Evolutionary conservation across 1,139 yeast genomes (phyloP).

Genomic region (Zhuliangozyma blackwelliae): DNA sequence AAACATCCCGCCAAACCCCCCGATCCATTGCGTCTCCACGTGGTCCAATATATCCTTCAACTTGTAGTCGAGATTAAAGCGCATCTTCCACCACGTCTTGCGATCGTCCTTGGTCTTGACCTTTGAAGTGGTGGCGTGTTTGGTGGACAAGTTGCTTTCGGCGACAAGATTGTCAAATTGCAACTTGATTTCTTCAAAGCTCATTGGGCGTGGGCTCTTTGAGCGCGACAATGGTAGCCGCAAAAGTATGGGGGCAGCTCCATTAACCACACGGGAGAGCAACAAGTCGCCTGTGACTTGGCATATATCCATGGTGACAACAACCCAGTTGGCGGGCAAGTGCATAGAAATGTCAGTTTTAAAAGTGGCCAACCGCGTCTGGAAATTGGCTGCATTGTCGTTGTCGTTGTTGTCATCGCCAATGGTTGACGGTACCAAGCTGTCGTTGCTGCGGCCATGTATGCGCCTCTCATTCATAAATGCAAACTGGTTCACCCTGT

Average conservation of each 20-base stretch:
- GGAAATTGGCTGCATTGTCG: not conserved
- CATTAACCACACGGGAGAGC: slow-evolving; percentile 41
- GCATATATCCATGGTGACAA: slow-evolving; percentile 63
- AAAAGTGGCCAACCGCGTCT: slow-evolving; percentile 7
- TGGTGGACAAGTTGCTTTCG: slow-evolving; percentile 61
- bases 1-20: slow-evolving; percentile 73
- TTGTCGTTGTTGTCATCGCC: not conserved
- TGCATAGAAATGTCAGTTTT: slow-evolving; percentile 14
- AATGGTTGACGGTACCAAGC: not conserved
- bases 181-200: slow-evolving; percentile 44
- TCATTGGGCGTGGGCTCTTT: slow-evolving; percentile 40
- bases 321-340: slow-evolving; percentile 53
- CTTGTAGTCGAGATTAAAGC: slow-evolving; percentile 59
- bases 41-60: slow-evolving; percentile 50
- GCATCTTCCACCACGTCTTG: slow-evolving; percentile 70
- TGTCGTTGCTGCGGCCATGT: not conserved
- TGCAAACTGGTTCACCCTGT: slow-evolving; percentile 28
- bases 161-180: slow-evolving; percentile 50
- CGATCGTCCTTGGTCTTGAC: slow-evolving; percentile 60
- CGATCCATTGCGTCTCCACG: slow-evolving; percentile 70
- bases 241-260: slow-evolving; percentile 41
- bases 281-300: slow-evolving; percentile 53
- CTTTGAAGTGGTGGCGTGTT: slow-evolving; percentile 42
- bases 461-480: slow-evolving; percentile 26
- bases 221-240: slow-evolving; percentile 60